Evolutionary conservation across 164 flowering plant genomes (phyloP), one percentile per base, ranked within the genome.

Genomic region (Warburgia ugandensis): DNA sequence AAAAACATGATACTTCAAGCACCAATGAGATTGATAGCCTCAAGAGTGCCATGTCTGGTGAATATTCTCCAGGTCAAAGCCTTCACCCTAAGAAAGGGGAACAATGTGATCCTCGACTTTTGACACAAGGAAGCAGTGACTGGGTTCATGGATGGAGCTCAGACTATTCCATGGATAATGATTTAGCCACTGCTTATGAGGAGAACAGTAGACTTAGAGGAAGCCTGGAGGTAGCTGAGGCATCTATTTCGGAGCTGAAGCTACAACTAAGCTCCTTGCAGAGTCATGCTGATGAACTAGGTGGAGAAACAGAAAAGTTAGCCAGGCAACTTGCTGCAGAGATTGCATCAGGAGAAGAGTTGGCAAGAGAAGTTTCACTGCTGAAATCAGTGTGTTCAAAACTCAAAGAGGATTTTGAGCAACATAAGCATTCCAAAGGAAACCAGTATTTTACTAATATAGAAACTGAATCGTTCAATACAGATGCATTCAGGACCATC

Each of bases 141-240:
- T 83, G 84, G 86, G 79, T 67, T 58, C 87, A 76, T 41, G 68
- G 77, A 12, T 83, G 81, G 92, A 64, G 75, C 60, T 69, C 79
- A 37, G 91, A 90, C 60, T 69, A 68, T 68, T 77, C 81, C 6
- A 29, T 68, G 48, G 80, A 78, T 52, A 73, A 72, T 44, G 79
- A 78, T 23, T 58, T 76, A 54, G 73, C 75, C 40, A 54, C 52
- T 69, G 80, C 76, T 45, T 67, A 73, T 71, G 88, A 83, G 72
- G 98, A 85, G 61, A 85, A 81, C 46, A 63, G 54, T 44, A 71
- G 76, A 55, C 85, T 85, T 27, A 72, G 78, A 64, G 77, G 69
- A 55, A 72, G 82, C 76, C 67, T 82, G 70, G 94, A 81, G 57
- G 60, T 62, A 33, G 82, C 94, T 19, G 88, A 92, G 55, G 71